phyloP scores from a whole-genome alignment of 768 basidiomycete genomes.

The Calocybe gangraenosa region DNA sequence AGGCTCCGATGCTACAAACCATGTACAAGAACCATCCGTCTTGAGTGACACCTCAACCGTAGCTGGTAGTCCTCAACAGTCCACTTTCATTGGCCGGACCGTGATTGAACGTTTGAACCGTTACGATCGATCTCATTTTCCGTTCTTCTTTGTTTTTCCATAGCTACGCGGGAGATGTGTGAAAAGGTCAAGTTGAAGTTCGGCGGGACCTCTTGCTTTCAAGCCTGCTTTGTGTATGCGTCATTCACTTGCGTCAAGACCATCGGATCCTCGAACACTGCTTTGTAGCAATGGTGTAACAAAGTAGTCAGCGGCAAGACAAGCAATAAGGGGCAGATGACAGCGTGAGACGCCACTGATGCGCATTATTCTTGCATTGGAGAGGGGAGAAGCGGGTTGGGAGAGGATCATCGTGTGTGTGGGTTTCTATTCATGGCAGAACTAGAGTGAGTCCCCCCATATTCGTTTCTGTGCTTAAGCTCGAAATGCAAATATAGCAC shows the following conservation, averaged over 20 bases:
- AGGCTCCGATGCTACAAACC: too few species aligned
- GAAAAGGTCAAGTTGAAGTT: slow-evolving; percentile 32
- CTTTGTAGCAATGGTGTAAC: slow-evolving; percentile 27
- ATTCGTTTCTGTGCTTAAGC: too few species aligned
- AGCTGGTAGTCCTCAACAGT: slow-evolving; percentile 21
- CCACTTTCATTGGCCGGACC: too few species aligned
- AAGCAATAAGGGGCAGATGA: slow-evolving; percentile 16
- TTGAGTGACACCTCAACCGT: too few species aligned
- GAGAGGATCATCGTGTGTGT: slow-evolving; percentile 52
- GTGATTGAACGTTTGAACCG: too few species aligned
- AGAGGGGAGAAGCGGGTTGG: slow-evolving; percentile 46
- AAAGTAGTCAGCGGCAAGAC: slow-evolving; percentile 18
- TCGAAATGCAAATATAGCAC: too few species aligned
- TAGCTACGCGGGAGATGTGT: slow-evolving; percentile 40
- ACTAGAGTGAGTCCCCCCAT: background rate
- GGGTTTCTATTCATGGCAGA: background rate
- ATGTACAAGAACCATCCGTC: too few species aligned
- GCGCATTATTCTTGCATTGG: slow-evolving; percentile 53
- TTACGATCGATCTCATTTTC: too few species aligned
- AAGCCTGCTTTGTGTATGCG: slow-evolving; percentile 45
- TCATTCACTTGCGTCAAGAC: slow-evolving; percentile 21
- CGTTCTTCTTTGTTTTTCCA: background rate
- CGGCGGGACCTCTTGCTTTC: slow-evolving; percentile 51
- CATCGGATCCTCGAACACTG: slow-evolving; percentile 34
- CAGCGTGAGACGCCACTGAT: slow-evolving; percentile 43